Base-by-base conservation (phyloP, 116 monocot species). In the Dioscorea cayenensis region DNA sequence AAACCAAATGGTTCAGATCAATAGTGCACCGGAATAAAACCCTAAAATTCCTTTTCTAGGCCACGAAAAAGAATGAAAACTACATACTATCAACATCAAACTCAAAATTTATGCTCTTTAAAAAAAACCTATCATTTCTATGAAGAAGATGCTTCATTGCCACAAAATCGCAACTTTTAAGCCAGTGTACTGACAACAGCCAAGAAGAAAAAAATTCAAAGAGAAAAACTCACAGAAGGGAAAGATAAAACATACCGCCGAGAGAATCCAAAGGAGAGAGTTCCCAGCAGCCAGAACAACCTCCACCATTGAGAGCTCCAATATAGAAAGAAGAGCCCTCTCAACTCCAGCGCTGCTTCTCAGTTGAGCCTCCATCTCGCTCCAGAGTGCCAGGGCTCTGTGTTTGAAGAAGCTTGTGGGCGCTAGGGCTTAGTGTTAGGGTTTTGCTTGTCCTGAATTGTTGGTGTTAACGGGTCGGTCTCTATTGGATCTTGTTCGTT, bases 281-380 rank as follows among this genome's bases (percentile, higher is more conserved):
- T 49, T 83, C 49, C 59, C 63, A 22, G 72, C 82, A 28, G 29
- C 65, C 64, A 83, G 71, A 71, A 71, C 23, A 9, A 20, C 28
- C 50, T 74, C 67, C 13, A 70, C 58, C 48, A 49, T 27, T 27
- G 65, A 19, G 4, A 49, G 10, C 35, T 70, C 66, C 65, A 64
- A 36, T 60, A 51, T 49, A 36, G 72, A 28, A 43, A 20, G 17
- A 18, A 79, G 27, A 36, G 36, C 38, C 48, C 22, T 36, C 68
- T 60, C 71, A n/a, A 27, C 52, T 52, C 66, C 83, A 49, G 35
- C 79, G 37, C 68, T 76, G 66, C 66, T 80, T 29, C 69, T 62
- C 49, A 75, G 37, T n/a, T 76, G 12, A 14, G 19, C 73, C 70
- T 80, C 84, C 76, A 84, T 80, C 63, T 60, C 76, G 55, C 32